Percentiles rank a stretch among this genome's conserved stretches.
phyloP scores from a whole-genome alignment of 345 rosid genomes.

The Rhodamnia rubescens region DNA sequence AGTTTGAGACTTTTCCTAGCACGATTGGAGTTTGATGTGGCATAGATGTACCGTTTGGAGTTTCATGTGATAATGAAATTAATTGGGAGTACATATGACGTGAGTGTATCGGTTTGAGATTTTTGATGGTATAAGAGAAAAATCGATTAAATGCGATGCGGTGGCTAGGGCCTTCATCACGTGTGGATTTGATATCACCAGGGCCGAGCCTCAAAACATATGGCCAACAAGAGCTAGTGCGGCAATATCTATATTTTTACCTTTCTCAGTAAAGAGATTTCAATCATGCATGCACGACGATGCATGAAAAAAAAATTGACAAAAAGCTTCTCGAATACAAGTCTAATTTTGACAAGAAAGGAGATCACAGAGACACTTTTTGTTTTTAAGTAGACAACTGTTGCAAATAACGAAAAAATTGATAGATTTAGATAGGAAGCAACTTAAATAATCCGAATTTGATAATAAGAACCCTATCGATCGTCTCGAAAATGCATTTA shows the following conservation, averaged over 20 bases:
- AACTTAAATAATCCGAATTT: too few relatives aligned
- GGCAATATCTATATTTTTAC: background rate
- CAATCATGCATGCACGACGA: background rate
- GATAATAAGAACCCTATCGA: background rate
- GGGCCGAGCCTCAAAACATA: background rate
- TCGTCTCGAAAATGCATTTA: background rate
- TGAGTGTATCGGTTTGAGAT: accelerated
- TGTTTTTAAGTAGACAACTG: background rate
- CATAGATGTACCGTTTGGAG: too few relatives aligned
- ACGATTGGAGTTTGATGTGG: too few relatives aligned
- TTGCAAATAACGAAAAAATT: too few relatives aligned
- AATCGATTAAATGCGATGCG: background rate
- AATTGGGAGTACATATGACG: background rate
- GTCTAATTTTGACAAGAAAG: background rate
- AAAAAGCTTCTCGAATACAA: background rate
- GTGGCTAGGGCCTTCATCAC: background rate
- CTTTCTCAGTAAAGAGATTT: background rate
- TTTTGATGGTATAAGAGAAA: background rate
- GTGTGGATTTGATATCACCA: background rate
- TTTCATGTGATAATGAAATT: background rate
- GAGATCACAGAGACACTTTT: background rate
- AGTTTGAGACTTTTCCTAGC: too few relatives aligned
- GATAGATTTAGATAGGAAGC: too few relatives aligned
- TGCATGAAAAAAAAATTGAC: background rate
- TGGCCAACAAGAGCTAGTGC: background rate